Base-by-base conservation (phyloP, 1,284 basidiomycete genomes). In the Ceratobasidium sp. region DNA sequence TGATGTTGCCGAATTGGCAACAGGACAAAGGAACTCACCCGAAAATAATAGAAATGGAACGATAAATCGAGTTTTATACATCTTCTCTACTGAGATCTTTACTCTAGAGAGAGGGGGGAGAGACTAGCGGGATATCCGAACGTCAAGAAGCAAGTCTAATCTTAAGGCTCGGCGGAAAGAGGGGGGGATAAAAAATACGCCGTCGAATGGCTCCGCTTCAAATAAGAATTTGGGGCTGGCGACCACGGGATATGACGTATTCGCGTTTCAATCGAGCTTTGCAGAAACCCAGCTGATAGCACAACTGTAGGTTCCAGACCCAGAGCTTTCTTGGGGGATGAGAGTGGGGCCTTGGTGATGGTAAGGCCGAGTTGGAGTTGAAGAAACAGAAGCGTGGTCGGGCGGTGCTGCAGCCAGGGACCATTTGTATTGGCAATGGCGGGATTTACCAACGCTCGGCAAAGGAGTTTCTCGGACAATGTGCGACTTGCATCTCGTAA, bases 21-120 rank as follows among this genome's bases (percentile, higher is more conserved):
- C 36, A 41, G 36, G 36, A 41, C 36, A 41, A 41, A 41, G 36
- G 22, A 24, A 48, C 66, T 24, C 45, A 69, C 66, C 66, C 41
- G 66, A 24, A 57, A 69, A 69, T 45, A 69, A 53, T 15, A 69
- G 27, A 41, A 69, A 69, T 11, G 66, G 66, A 14, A 69, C 66
- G 33, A 69, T 15, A 57, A 69, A 69, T 24, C 66, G 51, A 15
- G 53, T 24, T 48, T 57, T 69, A 27, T 69, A 69, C 66, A 69
- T 69, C 6, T 41, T 59, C 31, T 59, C 15, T 29, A 33, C 29
- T 41, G 17, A 24, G 59, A 45, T 44, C 59, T 41, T 5, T 41
- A 4, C n/a, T n/a, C n/a, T n/a, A n/a, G n/a, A n/a, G n/a, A n/a
- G n/a, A n/a, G n/a, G n/a, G 36, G 6, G 11, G 36, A 11, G 36